A percentile compares a stretch with the other conserved stretches of the same genome.
These are phyloP conservation scores for Trametes elegans DNA, from an alignment of 768 basidiomycete genomes.

Conservation along the genomic window DNA sequence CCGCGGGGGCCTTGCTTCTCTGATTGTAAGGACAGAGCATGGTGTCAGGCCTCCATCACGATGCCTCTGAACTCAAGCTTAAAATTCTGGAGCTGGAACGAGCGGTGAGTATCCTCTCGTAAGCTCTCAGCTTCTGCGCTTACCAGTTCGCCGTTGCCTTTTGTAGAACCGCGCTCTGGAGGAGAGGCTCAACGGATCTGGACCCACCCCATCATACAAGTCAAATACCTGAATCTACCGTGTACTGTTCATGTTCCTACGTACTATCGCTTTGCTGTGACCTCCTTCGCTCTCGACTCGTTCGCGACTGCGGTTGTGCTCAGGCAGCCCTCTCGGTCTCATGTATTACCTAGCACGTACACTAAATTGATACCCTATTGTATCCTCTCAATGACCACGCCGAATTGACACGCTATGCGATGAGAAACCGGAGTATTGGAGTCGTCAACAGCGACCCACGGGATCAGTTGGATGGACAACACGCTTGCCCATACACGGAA, in stretches of 20 bases:
- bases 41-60: slow-evolving; percentile 69
- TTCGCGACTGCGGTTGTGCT: too few species aligned
- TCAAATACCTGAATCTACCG: neutral
- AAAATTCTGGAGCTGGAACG: slow-evolving; percentile 69
- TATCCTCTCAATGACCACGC: too few species aligned
- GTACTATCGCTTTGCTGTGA: neutral
- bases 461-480: too few species aligned
- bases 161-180: slow-evolving; percentile 7
- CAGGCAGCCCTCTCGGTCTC: too few species aligned
- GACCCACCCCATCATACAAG: neutral
- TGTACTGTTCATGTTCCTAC: neutral
- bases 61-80: slow-evolving; percentile 54
- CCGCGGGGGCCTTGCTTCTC: neutral
- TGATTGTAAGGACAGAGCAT: slow-evolving; percentile 50
- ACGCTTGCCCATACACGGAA: too few species aligned
- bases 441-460: too few species aligned
- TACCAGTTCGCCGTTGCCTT: neutral
- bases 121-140: neutral
- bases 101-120: slow-evolving; percentile 44
- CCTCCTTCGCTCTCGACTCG: too few species aligned
- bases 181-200: neutral
- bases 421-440: too few species aligned
- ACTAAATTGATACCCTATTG: too few species aligned
- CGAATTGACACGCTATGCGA: too few species aligned
- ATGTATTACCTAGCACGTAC: too few species aligned